Conservation (phyloP, 495 filamentous ascomycete genomes). For the Hypoxylon crocopeplum region DNA sequence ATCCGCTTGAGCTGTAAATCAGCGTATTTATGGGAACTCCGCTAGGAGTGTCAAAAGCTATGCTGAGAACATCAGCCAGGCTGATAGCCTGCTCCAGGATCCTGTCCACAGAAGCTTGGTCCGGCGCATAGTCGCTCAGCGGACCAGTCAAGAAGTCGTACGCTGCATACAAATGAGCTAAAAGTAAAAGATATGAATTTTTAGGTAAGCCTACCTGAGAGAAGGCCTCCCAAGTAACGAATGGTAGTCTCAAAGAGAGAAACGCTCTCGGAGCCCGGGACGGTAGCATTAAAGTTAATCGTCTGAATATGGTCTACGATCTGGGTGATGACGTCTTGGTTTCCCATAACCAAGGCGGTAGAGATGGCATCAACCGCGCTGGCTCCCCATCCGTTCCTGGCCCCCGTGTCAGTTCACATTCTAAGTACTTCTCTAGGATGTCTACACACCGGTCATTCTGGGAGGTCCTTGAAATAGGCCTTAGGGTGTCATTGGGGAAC, state of each 20-base stretch:
- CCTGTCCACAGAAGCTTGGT: slow-evolving; percentile 55
- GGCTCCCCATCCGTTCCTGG: slow-evolving; percentile 86
- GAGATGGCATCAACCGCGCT: slow-evolving; percentile 82
- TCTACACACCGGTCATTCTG: slow-evolving; percentile 70
- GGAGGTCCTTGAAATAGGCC: slow-evolving; percentile 68
- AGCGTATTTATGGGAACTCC: slow-evolving; percentile 81
- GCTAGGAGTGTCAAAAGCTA: slow-evolving; percentile 76
- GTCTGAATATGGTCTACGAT: slow-evolving; percentile 72
- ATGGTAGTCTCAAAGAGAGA: slow-evolving; percentile 93
- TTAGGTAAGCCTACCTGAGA: slow-evolving; percentile 59
- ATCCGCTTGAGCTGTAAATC: slow-evolving; percentile 57
- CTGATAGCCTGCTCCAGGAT: slow-evolving; percentile 71
- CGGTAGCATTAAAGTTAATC: slow-evolving; percentile 72
- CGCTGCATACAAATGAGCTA: slow-evolving; percentile 46
- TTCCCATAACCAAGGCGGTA: slow-evolving; percentile 80
- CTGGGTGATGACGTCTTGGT: slow-evolving; percentile 67
- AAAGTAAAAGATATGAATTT: not conserved
- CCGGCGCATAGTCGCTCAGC: slow-evolving; percentile 57
- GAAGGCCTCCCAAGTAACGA: slow-evolving; percentile 79
- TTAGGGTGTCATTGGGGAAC: slow-evolving; percentile 79
- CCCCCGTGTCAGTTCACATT: slow-evolving; percentile 9
- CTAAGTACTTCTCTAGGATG: not conserved
- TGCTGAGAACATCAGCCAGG: slow-evolving; percentile 75
- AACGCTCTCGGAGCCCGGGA: slow-evolving; percentile 52
- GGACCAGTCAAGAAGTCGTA: slow-evolving; percentile 83